Conservation (phyloP, 2,329 filamentous ascomycete genomes). For the Scorias spongiosa region DNA sequence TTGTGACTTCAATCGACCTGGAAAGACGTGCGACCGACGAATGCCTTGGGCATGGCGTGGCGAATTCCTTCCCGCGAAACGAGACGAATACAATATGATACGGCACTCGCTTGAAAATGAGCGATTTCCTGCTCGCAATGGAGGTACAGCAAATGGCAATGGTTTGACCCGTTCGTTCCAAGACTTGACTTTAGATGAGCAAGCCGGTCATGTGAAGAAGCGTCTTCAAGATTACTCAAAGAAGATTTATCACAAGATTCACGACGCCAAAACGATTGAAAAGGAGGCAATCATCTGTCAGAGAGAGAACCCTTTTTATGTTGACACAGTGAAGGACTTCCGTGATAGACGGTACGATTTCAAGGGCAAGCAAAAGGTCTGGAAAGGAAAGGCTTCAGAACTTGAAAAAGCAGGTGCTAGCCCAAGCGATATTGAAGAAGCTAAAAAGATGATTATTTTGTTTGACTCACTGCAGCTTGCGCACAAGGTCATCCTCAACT, state of each 20-base stretch:
- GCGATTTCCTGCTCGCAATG: constrained; percentile 63
- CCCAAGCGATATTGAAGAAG: constrained; percentile 66
- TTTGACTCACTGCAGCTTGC: constrained; percentile 93
- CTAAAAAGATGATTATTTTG: constrained; percentile 96
- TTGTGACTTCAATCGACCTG: constrained; percentile 94
- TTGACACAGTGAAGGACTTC: constrained; percentile 90
- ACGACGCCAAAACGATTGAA: constrained; percentile 82
- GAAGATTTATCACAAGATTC: constrained; percentile 99
- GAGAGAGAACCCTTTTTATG: constrained; percentile 94
- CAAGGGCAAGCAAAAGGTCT: constrained; percentile 94
- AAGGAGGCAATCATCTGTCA: constrained; percentile 97
- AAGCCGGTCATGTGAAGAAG: constrained; percentile 66
- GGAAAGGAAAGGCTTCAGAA: constrained; percentile 89
- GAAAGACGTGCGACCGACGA: constrained; percentile 89
- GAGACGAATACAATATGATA: constrained; percentile 99
- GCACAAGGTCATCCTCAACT: constrained; percentile 98
- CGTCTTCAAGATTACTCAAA: constrained; percentile 85
- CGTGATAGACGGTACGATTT: constrained; percentile 96
- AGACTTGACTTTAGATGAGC: constrained; percentile 68
- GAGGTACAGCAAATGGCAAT: constrained; percentile 32
- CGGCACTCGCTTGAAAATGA: constrained; percentile 82
- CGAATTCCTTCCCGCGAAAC: constrained; percentile 87
- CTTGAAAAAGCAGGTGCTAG: constrained; percentile 71
- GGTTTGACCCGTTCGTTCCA: constrained; percentile 60
- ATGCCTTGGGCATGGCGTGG: constrained; percentile 97